Base-by-base conservation (phyloP, 352 stramenopile species). In the Pythium brachiatum region DNA sequence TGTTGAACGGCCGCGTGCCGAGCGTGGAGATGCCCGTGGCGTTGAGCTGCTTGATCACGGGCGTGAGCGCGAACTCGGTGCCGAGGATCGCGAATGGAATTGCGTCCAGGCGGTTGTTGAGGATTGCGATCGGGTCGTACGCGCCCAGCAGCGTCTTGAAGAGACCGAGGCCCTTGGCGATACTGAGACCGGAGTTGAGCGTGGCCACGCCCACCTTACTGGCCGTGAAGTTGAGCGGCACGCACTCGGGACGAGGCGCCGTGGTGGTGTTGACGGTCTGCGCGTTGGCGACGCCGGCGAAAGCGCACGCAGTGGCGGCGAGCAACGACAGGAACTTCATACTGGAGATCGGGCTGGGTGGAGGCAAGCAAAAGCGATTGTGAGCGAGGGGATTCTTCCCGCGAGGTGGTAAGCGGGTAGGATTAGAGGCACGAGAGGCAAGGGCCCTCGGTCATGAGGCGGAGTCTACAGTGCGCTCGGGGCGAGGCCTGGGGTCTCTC, bases 31-130 rank as follows among this genome's bases (percentile, higher is more conserved):
- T 55, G 20, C 78, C 76, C 43, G 65, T 75, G 20, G 76, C 66
- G 36, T 78, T 80, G 50, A 88, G 57, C 29, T 56, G 62, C 53
- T 85, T 75, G 64, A 88, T 78, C 23, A 74, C 72, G 21, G 78
- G 78, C 56, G 76, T 83, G 65, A 81, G 48, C 47, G 55, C 62
- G 57, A 85, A 85, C 54, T 78, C 72, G 38, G 72, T 62, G 51
- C 76, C 74, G 26, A 87, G 75, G 27, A 84, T 60, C 13, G 64
- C 75, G 58, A 79, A 81, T 46, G 73, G 69, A 44, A 81, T 61
- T 15, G 63, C 66, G 43, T 69, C 67, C 18, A 86, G 64, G 15
- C 66, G 76, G 58, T 86, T 70, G 67, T 78, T 63, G 32, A 66
- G 57, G 38, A 83, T 53, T n/a, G 65, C 39, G 32, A 81, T 52